Conservation (phyloP, 495 filamentous ascomycete genomes). For the Talaromyces ruber region DNA sequence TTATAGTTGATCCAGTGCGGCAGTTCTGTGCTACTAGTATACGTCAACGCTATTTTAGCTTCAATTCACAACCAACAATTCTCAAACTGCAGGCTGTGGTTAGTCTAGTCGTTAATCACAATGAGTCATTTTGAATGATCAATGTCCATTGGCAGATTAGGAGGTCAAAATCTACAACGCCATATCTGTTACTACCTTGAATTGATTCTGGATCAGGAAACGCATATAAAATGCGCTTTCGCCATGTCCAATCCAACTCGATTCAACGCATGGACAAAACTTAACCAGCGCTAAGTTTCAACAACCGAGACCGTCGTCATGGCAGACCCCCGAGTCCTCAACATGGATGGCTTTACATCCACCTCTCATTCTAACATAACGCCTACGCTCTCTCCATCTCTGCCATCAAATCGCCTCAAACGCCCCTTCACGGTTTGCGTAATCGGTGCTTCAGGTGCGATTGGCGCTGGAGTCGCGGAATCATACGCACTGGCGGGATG, state of each 20-base stretch:
- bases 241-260: not conserved
- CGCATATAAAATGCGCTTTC: not conserved
- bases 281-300: not conserved
- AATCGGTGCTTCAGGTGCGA: constrained; percentile 37
- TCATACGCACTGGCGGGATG: constrained; percentile 31
- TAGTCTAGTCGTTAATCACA: not conserved
- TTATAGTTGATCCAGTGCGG: not conserved
- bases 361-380: not conserved
- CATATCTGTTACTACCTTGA: too few relatives aligned
- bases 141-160: not conserved
- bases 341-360: constrained; percentile 1
- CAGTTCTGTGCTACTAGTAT: not conserved
- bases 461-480: constrained; percentile 32
- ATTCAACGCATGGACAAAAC: not conserved
- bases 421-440: constrained; percentile 31
- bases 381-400: not conserved
- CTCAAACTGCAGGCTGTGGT: not conserved
- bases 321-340: constrained; percentile 2
- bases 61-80: too few relatives aligned
- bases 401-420: constrained; percentile 1
- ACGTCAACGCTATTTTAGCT: not conserved
- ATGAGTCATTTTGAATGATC: not conserved
- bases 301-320: not conserved
- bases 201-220: too few relatives aligned
- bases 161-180: not conserved